Percentiles rank a stretch among this genome's conserved stretches.
Evolutionary conservation across 2,329 filamentous ascomycete genomes (phyloP).

Genomic region (Colletotrichum tropicale): DNA sequence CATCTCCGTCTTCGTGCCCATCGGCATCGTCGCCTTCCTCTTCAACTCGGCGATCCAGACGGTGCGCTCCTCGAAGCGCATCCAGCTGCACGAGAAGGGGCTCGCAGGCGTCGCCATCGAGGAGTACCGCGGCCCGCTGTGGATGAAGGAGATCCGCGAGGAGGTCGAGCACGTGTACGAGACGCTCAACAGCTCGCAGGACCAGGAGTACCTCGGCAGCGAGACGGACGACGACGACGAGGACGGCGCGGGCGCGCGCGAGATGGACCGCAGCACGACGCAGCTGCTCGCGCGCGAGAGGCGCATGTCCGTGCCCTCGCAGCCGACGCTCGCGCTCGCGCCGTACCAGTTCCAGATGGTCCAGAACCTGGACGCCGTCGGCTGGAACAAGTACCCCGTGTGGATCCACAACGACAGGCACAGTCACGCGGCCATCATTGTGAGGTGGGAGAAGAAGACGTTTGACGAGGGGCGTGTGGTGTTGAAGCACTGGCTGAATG

Average conservation of each 20-base stretch:
- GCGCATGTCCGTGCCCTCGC: slow-evolving; percentile 47
- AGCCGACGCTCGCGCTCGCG: slow-evolving; percentile 78
- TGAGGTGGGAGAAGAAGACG: slow-evolving; percentile 68
- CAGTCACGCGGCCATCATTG: slow-evolving; percentile 89
- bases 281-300: slow-evolving; percentile 45
- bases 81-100: slow-evolving; percentile 76
- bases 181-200: slow-evolving; percentile 70
- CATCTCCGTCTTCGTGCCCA: slow-evolving; percentile 73
- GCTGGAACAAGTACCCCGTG: slow-evolving; percentile 70
- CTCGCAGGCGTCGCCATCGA: slow-evolving; percentile 69
- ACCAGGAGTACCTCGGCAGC: slow-evolving; percentile 71
- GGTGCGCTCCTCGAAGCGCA: slow-evolving; percentile 74
- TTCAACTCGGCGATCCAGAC: slow-evolving; percentile 80
- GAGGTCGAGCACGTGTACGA: slow-evolving; percentile 82
- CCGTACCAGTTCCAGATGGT: slow-evolving; percentile 87
- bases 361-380: slow-evolving; percentile 70
- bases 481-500: slow-evolving; percentile 78
- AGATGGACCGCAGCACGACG: slow-evolving; percentile 40
- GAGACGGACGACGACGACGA: slow-evolving; percentile 43
- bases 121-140: slow-evolving; percentile 72
- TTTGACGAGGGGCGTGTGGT: slow-evolving; percentile 82
- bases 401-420: slow-evolving; percentile 81
- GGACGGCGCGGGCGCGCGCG: slow-evolving; percentile 45
- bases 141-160: slow-evolving; percentile 76
- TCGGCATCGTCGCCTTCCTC: slow-evolving; percentile 74